Evolutionary conservation across 225 moss, liverwort and hornwort species (phyloP), one percentile per base, ranked within the genome.

Genomic region (Thuidium tamariscinum): DNA sequence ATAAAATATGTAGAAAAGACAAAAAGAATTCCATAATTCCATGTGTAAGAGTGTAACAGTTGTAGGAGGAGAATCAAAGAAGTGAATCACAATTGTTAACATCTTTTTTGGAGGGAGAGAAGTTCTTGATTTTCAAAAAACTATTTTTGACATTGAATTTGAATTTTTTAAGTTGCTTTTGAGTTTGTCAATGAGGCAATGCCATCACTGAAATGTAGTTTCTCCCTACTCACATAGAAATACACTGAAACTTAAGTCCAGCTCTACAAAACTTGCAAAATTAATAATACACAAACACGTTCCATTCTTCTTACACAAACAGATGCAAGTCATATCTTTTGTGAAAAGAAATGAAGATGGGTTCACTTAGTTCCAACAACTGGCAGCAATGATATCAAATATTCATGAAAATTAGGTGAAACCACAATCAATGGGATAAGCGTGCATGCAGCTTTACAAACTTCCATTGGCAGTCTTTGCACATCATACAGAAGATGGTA

Each of bases 21-120:
- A 9, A 34, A 2, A 12, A 21, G n/a, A n/a, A n/a, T n/a, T n/a
- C n/a, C n/a, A n/a, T n/a, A n/a, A n/a, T n/a, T n/a, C n/a, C n/a
- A n/a, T n/a, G n/a, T n/a, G n/a, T n/a, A 10, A 0, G 4, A 4
- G 0, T 3, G 7, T 30, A 6, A 21, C 1, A 7, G 0, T 29
- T 32, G 7, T 8, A 32, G 16, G 32, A 32, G 9, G 63, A 34
- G 32, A 30, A 62, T 62, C 6, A 8, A 62, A 30, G 3, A 62
- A 16, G 30, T 30, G 4, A 63, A 65, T n/a, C 19, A 65, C 9
- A n/a, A 2, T 65, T 65, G 2, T 21, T 21, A 1, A 36, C 5
- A 5, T 3, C 6, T 62, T 34, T 17, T 19, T 9, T 26, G 2
- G 59, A 11, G 3, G 18, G 1, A 20, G 5, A 6, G 0, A 23